Base-by-base conservation (phyloP, 2,329 filamentous ascomycete species). In the Allantophomopsis lycopodina region DNA sequence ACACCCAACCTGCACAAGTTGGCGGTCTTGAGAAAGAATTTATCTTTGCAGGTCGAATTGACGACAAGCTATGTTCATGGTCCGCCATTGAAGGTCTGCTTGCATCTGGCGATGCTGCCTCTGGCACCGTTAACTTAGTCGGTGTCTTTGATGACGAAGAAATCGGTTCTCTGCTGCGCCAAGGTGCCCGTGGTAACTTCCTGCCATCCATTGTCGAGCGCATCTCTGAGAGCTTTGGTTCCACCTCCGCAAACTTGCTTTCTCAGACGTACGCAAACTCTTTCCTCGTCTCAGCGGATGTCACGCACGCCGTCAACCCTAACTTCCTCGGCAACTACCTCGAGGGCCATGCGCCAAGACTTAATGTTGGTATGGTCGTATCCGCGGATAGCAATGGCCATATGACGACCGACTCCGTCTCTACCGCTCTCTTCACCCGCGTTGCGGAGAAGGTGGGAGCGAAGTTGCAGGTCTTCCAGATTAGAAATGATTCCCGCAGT, bases 111-210 rank as follows among this genome's bases (percentile, higher is more conserved):
- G 62, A 68, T 20, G 48, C 60, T 15, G 64, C 67, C 23, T 49
- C 59, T 17, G 71, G 78, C n/a, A 73, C 80, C 40, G 77, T 96
- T 60, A 93, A 93, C 62, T 69, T 95, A 40, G 84, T 91, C 30
- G 87, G 82, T n/a, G 79, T 95, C 51, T 96, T 96, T 54, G 91
- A 96, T 55, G 83, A 95, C 53, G 91, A 98, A 60, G 91, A 98
- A 60, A 94, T 98, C 44, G 91, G 91, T 44, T 93, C 83, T 18
- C 69, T 86, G 7, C 75, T 95, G 38, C 83, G 89, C 41, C 89
- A 96, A 63, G 91, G 91, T 44, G 91, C 91, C 5, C 72, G 74
- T 39, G 79, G 84, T 41, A 96, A 95, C 65, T 93, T 95, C 65
- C 71, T 96, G 42, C 82, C 85, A 32, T 70, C 73, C 31, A 73